Conservation (phyloP, 2,329 filamentous ascomycete species). For the Aureobasidium sp. region DNA sequence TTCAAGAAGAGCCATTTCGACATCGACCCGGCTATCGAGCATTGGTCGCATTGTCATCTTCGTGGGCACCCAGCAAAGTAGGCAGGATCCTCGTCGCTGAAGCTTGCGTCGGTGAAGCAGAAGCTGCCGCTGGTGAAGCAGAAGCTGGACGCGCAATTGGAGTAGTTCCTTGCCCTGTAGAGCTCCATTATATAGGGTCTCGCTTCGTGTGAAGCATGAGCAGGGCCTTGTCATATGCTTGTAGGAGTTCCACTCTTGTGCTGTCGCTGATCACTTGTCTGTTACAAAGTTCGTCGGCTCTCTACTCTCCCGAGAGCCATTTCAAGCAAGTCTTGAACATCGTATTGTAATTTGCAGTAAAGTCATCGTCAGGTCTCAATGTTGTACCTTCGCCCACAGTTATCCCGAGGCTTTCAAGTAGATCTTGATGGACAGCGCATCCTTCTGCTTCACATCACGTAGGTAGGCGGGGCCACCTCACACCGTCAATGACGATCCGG, state of each 20-base stretch:
- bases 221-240: too few species aligned
- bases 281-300: neutral
- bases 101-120: neutral
- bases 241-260: neutral
- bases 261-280: neutral
- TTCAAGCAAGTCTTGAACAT: too few species aligned
- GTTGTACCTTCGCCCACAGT: too few species aligned
- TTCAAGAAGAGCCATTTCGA: neutral
- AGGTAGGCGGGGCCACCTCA: neutral
- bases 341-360: too few species aligned
- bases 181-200: too few species aligned
- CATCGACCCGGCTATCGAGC: neutral
- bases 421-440: neutral
- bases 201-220: too few species aligned
- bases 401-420: too few species aligned
- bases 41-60: neutral
- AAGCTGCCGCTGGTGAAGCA: neutral
- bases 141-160: neutral
- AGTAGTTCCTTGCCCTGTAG: too few species aligned
- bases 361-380: too few species aligned
- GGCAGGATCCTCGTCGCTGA: neutral
- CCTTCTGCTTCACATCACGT: neutral
- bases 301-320: neutral
- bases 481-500: conserved; percentile 16
- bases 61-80: too few species aligned